phyloP scores from a whole-genome alignment of 2,329 filamentous ascomycete genomes.

The Epichloe baconii region DNA sequence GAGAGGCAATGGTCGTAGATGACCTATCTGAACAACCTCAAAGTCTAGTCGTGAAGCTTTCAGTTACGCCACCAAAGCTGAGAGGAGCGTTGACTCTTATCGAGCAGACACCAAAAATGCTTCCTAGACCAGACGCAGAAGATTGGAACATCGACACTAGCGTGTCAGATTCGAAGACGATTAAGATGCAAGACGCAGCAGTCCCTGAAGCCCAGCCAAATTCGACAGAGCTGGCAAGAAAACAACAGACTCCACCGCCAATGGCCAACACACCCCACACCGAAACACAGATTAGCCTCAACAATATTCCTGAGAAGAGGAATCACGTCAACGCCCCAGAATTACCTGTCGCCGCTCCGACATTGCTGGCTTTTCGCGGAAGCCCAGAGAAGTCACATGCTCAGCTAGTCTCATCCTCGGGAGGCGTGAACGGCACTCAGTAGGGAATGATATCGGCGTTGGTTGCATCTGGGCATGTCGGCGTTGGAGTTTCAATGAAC shows the following conservation, averaged over 20 bases:
- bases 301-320: slow-evolving; percentile 8
- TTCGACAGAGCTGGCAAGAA: slow-evolving; percentile 1
- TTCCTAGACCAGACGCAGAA: slow-evolving; percentile 12
- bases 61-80: slow-evolving; percentile 31
- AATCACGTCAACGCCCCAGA: slow-evolving; percentile 10
- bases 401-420: slow-evolving; percentile 16
- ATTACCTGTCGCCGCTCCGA: slow-evolving; percentile 22
- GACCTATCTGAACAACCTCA: slow-evolving; percentile 34
- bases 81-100: slow-evolving; percentile 17
- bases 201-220: neutral
- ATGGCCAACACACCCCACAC: neutral
- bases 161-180: slow-evolving; percentile 6
- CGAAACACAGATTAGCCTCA: slow-evolving; percentile 1
- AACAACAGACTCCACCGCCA: neutral
- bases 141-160: slow-evolving; percentile 8
- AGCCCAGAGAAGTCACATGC: slow-evolving; percentile 44
- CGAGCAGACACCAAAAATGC: slow-evolving; percentile 11
- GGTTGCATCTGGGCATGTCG: slow-evolving; percentile 2
- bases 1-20: slow-evolving; percentile 41
- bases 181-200: slow-evolving; percentile 17
- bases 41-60: slow-evolving; percentile 65
- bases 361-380: slow-evolving; percentile 44
- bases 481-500: slow-evolving; percentile 4
- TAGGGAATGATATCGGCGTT: slow-evolving; percentile 11
- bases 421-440: slow-evolving; percentile 19